Percentiles rank a stretch among this genome's conserved stretches.
Conservation (phyloP, 805 yeast genomes). For the Candida coquimbonensis region DNA sequence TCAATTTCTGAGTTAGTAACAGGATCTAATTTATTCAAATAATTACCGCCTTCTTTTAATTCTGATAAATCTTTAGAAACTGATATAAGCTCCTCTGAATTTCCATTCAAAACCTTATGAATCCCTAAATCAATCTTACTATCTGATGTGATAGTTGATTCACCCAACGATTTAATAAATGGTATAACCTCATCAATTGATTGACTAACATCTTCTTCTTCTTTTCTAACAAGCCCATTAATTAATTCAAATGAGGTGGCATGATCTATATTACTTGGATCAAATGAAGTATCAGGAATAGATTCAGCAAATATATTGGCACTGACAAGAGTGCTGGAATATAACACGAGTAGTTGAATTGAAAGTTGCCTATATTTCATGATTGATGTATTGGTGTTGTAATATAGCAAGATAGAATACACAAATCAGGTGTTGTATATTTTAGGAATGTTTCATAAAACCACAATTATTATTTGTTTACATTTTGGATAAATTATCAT, state of each 20-base stretch:
- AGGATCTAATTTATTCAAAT: neutral
- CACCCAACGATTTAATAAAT: slow-evolving; percentile 3
- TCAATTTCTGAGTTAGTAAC: neutral
- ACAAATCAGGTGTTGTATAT: too few relatives aligned
- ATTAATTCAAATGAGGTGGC: slow-evolving; percentile 1
- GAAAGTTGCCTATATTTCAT: too few relatives aligned
- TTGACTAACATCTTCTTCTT: neutral
- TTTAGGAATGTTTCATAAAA: too few relatives aligned
- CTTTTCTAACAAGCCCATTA: slow-evolving; percentile 1
- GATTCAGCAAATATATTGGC: neutral
- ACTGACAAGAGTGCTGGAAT: neutral
- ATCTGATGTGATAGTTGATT: neutral
- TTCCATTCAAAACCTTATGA: neutral
- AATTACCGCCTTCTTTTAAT: neutral
- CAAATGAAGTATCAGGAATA: neutral
- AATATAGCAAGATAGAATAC: too few relatives aligned
- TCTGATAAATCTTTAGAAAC: slow-evolving; percentile 8
- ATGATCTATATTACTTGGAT: neutral
- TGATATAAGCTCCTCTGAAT: neutral
- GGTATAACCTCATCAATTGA: neutral
- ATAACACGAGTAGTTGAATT: neutral
- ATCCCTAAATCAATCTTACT: slow-evolving; percentile 6
- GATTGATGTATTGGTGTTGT: too few relatives aligned
- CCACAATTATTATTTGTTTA: too few relatives aligned
- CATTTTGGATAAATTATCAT: too few relatives aligned